Percentiles rank a stretch among this genome's conserved stretches.
phyloP scores from a whole-genome alignment of 73 alveolate species.

The Uronychia binucleata region DNA sequence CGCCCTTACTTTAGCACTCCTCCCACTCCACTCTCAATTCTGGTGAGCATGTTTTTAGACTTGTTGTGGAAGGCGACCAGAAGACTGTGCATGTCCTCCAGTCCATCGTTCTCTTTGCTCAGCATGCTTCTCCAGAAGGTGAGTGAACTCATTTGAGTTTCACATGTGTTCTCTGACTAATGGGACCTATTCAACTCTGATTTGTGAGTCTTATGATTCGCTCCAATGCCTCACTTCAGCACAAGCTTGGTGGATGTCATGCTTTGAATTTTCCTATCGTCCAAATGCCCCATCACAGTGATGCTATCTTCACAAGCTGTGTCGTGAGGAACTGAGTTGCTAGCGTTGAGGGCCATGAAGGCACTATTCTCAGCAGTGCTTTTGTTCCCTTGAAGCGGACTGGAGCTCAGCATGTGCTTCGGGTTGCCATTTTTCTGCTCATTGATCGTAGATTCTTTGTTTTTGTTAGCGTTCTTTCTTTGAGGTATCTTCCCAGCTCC shows the following conservation, averaged over 20 bases:
- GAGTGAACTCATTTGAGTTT: neutral
- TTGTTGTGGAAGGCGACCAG: neutral
- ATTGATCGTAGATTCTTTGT: neutral
- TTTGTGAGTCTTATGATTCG: neutral
- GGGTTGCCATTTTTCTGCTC: neutral
- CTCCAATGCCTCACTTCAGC: neutral
- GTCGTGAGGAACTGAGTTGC: neutral
- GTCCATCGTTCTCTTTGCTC: neutral
- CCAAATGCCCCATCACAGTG: neutral
- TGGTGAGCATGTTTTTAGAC: neutral
- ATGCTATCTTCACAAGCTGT: neutral
- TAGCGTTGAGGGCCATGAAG: neutral
- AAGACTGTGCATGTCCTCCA: neutral
- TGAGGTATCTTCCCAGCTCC: too few relatives aligned
- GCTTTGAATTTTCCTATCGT: neutral
- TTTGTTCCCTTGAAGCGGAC: neutral
- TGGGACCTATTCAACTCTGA: neutral
- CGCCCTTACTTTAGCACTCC: too few relatives aligned
- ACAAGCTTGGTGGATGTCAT: neutral
- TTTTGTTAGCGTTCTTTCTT: neutral
- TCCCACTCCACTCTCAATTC: too few relatives aligned
- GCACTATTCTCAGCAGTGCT: neutral
- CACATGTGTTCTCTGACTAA: neutral
- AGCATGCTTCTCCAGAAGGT: neutral
- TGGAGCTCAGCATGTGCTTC: neutral